Percentiles rank a stretch among this genome's conserved stretches.
Conservation (phyloP, 768 basidiomycete genomes). For the Termitomyces sp. region DNA sequence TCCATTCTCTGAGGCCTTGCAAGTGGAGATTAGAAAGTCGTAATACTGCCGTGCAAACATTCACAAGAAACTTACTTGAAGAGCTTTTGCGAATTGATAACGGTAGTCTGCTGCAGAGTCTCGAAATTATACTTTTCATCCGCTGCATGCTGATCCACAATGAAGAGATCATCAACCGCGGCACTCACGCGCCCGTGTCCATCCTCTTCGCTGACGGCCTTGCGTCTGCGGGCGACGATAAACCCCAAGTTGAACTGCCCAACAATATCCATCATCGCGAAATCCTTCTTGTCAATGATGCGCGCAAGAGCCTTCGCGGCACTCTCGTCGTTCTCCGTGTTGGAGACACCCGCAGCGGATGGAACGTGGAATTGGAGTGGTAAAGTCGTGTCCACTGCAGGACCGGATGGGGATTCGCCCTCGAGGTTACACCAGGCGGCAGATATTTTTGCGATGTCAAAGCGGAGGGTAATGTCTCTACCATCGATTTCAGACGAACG, state of each 20-base stretch:
- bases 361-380: constrained; percentile 16
- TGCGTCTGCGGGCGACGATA: constrained; percentile 72
- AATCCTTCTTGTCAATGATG: constrained; percentile 85
- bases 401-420: neutral
- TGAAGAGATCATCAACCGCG: constrained; percentile 83
- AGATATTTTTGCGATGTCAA: constrained; percentile 28
- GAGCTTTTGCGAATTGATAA: constrained; percentile 80
- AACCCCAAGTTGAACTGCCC: constrained; percentile 98
- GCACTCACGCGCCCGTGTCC: neutral
- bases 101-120: constrained; percentile 84
- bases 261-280: constrained; percentile 73
- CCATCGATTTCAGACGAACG: constrained; percentile 19
- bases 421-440: constrained; percentile 15
- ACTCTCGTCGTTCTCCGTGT: constrained; percentile 44
- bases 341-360: constrained; percentile 34
- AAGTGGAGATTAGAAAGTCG: constrained; percentile 2
- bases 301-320: constrained; percentile 70
- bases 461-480: constrained; percentile 24
- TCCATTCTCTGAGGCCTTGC: constrained; percentile 71
- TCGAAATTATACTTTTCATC: constrained; percentile 99
- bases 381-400: neutral
- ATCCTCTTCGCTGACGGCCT: constrained; percentile 13
- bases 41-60: neutral
- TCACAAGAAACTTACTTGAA: constrained; percentile 54
- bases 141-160: constrained; percentile 95